Evolutionary conservation across 768 basidiomycete species (phyloP), one percentile per base, ranked within the genome.

Genomic region (Tubosaeta sp.): DNA sequence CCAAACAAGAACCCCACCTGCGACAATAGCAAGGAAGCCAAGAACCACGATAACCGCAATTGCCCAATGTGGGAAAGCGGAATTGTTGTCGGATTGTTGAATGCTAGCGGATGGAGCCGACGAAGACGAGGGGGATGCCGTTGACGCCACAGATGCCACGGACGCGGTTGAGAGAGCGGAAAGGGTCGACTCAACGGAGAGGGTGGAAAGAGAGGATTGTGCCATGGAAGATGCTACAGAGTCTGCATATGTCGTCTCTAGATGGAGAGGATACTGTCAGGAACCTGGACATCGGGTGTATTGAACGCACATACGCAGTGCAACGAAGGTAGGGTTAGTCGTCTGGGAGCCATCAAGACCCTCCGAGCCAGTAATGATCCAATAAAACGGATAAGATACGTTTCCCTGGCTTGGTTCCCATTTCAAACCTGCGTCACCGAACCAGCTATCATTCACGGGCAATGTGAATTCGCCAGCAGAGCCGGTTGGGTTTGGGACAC

Each of bases 41-140:
- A 94, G 80, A 36, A 94, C 79, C 42, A 86, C 86, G 46, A 94
- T 89, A 56, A 94, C 86, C 46, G 94, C 90, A 61, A 94, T 94
- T 10, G 89, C 93, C 92, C 90, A 94, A 63, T 81, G 82, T 9
- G 90, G 92, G 64, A 93, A 93, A 31, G 73, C 59, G 14, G 75
- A 63, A 49, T 55, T 62, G 45, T 61, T 57, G 25, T 50, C 49
- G 16, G 61, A 53, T 44, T 63, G 57, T 64, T 87, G 87, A 19
- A 88, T 74, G 54, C 51, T 71, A 44, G 72, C 79, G 22, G 62
- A 63, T 22, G 49, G 48, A 30, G 51, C 11, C 48, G 53, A 5
- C 39, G 44, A 70, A 1, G 73, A 64, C 1, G 63, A 56, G 0
- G 57, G 27, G 9, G 76, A 73, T 9, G 77, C 64, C 19, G 69